Conservation (phyloP, 169 alveolate species). For the Babesia ovis region DNA sequence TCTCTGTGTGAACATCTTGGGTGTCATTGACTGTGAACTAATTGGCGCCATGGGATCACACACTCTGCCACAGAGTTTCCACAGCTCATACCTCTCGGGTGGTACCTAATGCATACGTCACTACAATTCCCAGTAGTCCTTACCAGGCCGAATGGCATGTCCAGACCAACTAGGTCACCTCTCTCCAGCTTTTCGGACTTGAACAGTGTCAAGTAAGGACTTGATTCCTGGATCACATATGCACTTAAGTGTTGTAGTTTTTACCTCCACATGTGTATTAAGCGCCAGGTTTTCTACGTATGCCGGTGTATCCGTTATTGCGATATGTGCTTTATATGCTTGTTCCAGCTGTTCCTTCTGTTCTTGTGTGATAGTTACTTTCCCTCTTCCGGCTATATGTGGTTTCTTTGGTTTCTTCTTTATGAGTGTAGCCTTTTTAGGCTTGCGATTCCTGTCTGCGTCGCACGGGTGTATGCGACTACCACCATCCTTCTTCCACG, state of each 20-base stretch:
- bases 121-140: conserved; percentile 17
- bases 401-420: conserved; percentile 19
- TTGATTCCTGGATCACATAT: conserved; percentile 32
- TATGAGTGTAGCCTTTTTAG: background rate
- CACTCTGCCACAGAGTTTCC: conserved; percentile 75
- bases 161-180: conserved; percentile 70
- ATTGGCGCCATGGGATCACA: conserved; percentile 74
- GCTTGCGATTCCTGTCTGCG: background rate
- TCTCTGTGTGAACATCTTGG: conserved; percentile 63
- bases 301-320: conserved; percentile 59
- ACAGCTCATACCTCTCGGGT: conserved; percentile 69
- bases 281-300: conserved; percentile 50
- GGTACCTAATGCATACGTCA: conserved; percentile 40
- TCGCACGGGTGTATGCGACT: background rate
- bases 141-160: conserved; percentile 76
- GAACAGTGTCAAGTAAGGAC: conserved; percentile 55
- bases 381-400: conserved; percentile 18
- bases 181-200: conserved; percentile 55
- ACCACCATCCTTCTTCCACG: too few species aligned
- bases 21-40: conserved; percentile 74
- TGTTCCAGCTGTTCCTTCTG: conserved; percentile 43
- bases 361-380: conserved; percentile 45
- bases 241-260: background rate
- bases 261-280: conserved; percentile 41
- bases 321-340: conserved; percentile 38